Conservation (phyloP, 345 rosid genomes). For the Adansonia digitata region DNA sequence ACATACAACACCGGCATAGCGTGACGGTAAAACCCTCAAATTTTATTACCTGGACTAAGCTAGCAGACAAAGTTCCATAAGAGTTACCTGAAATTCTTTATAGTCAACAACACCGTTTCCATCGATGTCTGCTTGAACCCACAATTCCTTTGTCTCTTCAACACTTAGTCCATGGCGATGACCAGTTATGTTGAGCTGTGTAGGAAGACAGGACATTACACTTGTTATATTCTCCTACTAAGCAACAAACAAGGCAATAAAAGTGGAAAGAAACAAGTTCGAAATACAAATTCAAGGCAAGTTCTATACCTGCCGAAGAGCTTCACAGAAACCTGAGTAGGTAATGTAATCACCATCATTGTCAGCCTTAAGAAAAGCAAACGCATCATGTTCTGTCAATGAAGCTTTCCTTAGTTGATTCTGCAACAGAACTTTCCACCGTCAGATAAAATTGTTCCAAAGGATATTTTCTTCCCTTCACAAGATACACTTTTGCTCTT, state of each 20-base stretch:
- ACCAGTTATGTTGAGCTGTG: conserved; percentile 82
- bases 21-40: too few species aligned
- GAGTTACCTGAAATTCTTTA: conserved; percentile 77
- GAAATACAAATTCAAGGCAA: not conserved
- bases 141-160: conserved; percentile 71
- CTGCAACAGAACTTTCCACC: conserved; percentile 35
- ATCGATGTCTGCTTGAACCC: conserved; percentile 81
- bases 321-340: conserved; percentile 67
- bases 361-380: conserved; percentile 65
- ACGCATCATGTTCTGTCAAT: conserved; percentile 66
- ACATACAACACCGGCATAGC: too few species aligned
- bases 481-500: not conserved
- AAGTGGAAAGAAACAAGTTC: not conserved
- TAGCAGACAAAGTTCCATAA: not conserved
- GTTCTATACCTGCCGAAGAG: conserved; percentile 63
- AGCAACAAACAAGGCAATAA: not conserved
- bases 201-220: conserved; percentile 7
- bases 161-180: conserved; percentile 61
- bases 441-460: conserved; percentile 22
- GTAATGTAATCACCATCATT: conserved; percentile 53
- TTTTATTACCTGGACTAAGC: too few species aligned
- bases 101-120: conserved; percentile 66
- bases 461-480: not conserved
- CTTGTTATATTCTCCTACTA: not conserved
- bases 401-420: conserved; percentile 60